Conservation (phyloP, 164 flowering plant genomes). For the Vitis rotundifolia region DNA sequence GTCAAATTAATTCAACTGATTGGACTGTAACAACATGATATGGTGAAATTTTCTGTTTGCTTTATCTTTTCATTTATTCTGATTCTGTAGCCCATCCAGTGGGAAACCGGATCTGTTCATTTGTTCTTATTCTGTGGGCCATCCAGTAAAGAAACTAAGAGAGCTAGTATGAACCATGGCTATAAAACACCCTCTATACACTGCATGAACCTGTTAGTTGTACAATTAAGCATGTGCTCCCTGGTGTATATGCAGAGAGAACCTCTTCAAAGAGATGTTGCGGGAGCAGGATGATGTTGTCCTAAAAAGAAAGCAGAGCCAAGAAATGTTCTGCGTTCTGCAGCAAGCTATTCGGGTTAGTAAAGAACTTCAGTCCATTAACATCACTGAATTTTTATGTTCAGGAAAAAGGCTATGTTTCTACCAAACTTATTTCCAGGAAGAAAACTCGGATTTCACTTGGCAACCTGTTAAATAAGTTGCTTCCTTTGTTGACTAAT, state of each 20-base stretch:
- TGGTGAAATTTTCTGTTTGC: no score
- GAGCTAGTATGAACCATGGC: no score
- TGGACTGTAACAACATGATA: no score
- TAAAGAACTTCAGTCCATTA: not conserved
- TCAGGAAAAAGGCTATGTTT: not conserved
- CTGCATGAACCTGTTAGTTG: no score
- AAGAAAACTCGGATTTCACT: not conserved
- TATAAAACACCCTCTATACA: no score
- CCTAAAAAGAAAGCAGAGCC: slow-evolving; percentile 22
- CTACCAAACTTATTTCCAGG: not conserved
- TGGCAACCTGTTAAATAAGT: not conserved
- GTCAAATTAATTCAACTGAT: no score
- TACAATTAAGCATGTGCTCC: no score
- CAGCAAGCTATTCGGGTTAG: slow-evolving; percentile 42
- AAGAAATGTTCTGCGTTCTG: slow-evolving; percentile 25
- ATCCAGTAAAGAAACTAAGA: no score
- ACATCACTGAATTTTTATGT: not conserved
- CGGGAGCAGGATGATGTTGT: slow-evolving; percentile 37
- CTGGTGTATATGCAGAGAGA: slow-evolving; percentile 27
- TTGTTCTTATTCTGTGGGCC: no score
- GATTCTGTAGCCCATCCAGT: no score
- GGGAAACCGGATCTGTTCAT: no score
- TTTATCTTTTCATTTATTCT: no score
- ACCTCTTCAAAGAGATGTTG: slow-evolving; percentile 39
- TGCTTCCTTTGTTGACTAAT: not conserved